Evolutionary conservation across 1,284 basidiomycete species (phyloP).

Genomic region (Cronartium quercuum): DNA sequence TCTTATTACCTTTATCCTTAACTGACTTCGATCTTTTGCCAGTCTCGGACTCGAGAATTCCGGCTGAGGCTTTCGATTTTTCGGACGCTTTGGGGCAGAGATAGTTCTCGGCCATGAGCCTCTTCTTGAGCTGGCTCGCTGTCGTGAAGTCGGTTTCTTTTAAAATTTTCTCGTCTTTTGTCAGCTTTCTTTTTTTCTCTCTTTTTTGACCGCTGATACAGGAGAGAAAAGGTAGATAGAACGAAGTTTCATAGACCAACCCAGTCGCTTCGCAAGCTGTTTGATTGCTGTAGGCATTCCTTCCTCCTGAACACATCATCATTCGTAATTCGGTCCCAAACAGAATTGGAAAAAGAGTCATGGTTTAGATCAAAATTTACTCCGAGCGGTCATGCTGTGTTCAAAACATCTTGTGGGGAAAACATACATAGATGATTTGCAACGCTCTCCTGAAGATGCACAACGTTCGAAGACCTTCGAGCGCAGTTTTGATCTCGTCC

Average conservation of each 20-base stretch:
- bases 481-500: constrained; percentile 28
- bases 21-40: background rate
- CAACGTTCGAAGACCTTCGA: constrained; percentile 24
- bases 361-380: background rate
- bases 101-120: constrained; percentile 16
- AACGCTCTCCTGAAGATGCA: constrained; percentile 32
- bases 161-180: no score
- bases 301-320: constrained; percentile 21
- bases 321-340: no score
- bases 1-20: background rate
- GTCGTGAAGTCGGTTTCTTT: constrained; percentile 20
- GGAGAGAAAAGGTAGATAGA: background rate
- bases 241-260: background rate
- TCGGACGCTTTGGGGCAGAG: background rate
- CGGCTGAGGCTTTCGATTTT: background rate
- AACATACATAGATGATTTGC: constrained; percentile 33
- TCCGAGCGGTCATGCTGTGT: background rate
- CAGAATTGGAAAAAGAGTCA: background rate
- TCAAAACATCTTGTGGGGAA: background rate
- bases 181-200: no score
- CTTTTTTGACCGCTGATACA: no score
- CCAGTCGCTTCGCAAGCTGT: constrained; percentile 17
- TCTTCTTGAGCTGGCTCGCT: constrained; percentile 22
- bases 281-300: constrained; percentile 15
- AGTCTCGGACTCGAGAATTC: constrained; percentile 22